Conservation (phyloP, 225 moss, liverwort and hornwort species). For the Antitrichia curtipendula region DNA sequence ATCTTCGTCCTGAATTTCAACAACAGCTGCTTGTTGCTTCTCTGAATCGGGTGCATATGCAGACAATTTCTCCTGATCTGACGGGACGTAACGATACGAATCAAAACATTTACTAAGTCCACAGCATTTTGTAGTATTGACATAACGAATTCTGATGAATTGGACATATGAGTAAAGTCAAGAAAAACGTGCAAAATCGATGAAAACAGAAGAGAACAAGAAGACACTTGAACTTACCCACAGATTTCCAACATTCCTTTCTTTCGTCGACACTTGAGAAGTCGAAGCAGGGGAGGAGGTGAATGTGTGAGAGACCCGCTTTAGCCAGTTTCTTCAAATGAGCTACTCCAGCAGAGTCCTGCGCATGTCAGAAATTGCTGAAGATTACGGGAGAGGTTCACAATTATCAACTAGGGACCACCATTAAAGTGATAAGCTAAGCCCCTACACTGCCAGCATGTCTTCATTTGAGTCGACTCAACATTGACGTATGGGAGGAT, state of each 20-base stretch:
- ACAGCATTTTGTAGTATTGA: not conserved
- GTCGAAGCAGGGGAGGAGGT: slow-evolving; percentile 82
- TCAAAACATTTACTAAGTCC: not conserved
- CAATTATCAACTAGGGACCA: not conserved
- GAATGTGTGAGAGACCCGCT: slow-evolving; percentile 81
- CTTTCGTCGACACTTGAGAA: slow-evolving; percentile 77
- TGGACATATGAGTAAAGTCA: not conserved
- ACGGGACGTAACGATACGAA: not conserved
- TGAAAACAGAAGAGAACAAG: not conserved
- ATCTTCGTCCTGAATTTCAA: slow-evolving; percentile 77
- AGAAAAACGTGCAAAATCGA: not conserved
- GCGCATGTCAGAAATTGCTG: not conserved
- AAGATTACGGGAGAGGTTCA: not conserved
- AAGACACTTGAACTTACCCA: slow-evolving; percentile 21
- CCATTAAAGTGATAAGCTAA: not conserved
- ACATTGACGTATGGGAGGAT: not conserved
- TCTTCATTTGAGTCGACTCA: not conserved
- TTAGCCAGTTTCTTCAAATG: slow-evolving; percentile 72
- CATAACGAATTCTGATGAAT: not conserved
- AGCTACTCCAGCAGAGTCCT: slow-evolving; percentile 71
- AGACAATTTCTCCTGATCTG: slow-evolving; percentile 53
- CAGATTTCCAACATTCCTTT: slow-evolving; percentile 61
- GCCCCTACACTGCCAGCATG: not conserved
- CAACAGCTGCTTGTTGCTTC: slow-evolving; percentile 76
- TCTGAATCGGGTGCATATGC: slow-evolving; percentile 60